Conservation (phyloP, 148 eudicot species). For the Silene latifolia region DNA sequence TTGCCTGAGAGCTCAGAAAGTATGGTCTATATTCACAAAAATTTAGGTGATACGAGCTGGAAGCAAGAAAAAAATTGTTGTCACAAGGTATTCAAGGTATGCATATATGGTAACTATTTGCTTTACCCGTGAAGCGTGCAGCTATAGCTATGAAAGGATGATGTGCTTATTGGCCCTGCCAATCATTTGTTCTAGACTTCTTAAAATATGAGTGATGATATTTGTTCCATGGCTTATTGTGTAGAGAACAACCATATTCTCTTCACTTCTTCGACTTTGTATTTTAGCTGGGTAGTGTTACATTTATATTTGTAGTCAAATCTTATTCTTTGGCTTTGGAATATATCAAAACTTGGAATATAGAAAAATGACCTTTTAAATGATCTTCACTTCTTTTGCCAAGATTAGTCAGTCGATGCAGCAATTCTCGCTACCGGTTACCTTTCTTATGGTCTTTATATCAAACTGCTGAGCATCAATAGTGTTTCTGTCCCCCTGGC, state of each 20-base stretch:
- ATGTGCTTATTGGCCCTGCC: neutral
- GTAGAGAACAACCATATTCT: neutral
- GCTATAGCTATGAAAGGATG: neutral
- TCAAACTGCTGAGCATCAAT: too few species aligned
- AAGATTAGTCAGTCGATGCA: neutral
- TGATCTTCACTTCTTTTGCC: neutral
- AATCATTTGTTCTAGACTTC: neutral
- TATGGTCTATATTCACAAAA: slow-evolving; percentile 4
- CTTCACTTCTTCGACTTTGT: neutral
- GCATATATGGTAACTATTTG: neutral
- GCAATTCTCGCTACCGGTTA: neutral
- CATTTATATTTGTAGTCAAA: neutral
- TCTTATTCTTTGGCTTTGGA: neutral
- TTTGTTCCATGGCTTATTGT: neutral
- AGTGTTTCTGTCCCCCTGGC: too few species aligned
- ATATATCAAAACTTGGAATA: neutral
- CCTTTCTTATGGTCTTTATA: too few species aligned
- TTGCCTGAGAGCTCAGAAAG: too few species aligned
- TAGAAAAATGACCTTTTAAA: too few species aligned
- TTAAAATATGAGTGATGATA: neutral
- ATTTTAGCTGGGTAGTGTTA: neutral
- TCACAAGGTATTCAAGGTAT: slow-evolving; percentile 63
- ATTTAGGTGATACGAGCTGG: slow-evolving; percentile 43
- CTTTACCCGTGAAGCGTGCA: neutral
- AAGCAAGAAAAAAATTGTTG: slow-evolving; percentile 29